These are phyloP conservation scores for Mytilinidion resinicola DNA, from an alignment of 495 filamentous ascomycete species.

Conservation along the genomic window DNA sequence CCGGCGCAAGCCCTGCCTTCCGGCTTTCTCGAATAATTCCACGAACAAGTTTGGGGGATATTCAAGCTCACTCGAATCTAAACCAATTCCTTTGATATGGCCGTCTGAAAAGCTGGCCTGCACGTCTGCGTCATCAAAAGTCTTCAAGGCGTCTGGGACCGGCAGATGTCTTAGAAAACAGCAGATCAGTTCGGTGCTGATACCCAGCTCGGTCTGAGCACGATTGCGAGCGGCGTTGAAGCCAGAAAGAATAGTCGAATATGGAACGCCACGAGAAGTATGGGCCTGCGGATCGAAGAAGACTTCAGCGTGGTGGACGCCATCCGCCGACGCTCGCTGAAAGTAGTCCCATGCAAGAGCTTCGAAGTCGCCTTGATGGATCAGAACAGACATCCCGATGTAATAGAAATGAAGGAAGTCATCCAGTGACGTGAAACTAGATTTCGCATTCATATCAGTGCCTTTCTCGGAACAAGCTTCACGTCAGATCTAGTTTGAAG, in stretches of 20 bases:
- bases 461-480: neutral
- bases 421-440: constrained; percentile 58
- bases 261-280: constrained; percentile 53
- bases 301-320: constrained; percentile 67
- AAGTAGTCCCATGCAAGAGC: constrained; percentile 71
- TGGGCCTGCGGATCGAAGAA: constrained; percentile 81
- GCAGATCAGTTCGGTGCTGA: constrained; percentile 57
- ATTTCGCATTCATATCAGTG: neutral
- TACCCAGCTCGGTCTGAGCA: constrained; percentile 56
- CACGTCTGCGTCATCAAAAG: constrained; percentile 45
- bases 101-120: constrained; percentile 48
- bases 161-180: constrained; percentile 67
- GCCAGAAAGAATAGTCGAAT: constrained; percentile 53
- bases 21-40: constrained; percentile 51
- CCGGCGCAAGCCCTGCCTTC: constrained; percentile 44
- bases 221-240: constrained; percentile 53
- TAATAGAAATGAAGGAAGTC: constrained; percentile 78
- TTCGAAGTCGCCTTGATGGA: constrained; percentile 58
- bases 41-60: constrained; percentile 60
- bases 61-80: constrained; percentile 59
- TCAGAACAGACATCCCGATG: constrained; percentile 63
- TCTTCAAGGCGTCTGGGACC: constrained; percentile 43
- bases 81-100: constrained; percentile 56
- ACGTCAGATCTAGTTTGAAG: too few species aligned
- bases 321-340: constrained; percentile 53